Base-by-base conservation (phyloP, 2,329 filamentous ascomycete genomes). In the Septoria linicola region DNA sequence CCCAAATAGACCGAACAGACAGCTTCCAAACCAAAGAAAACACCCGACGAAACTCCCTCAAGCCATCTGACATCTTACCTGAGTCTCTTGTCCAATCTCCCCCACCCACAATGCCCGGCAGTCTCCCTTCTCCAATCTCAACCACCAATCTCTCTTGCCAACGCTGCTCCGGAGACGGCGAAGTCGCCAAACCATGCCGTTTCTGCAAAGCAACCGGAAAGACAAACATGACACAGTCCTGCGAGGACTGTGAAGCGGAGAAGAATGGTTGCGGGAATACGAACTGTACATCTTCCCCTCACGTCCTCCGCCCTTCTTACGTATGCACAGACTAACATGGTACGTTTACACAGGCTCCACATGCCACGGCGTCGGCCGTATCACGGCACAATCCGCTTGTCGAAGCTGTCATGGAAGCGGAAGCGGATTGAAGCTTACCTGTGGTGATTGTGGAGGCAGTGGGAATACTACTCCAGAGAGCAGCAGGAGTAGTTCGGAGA, bases 221-320 rank as follows among this genome's bases (percentile, higher is more conserved):
- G 14, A 41, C 44, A 11, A 32, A 17, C 10, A 37, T 23, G 13
- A 37, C 32, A 4, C 21, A 31, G 14, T 42, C 32, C 19, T 56
- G 54, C 30, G 23, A 23, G n/a, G 49, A 46, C 35, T 56, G 54
- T 23, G 31, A 56, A 40, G 54, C 54, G 8, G 54, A 56, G 40
- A 53, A 52, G 45, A 53, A 56, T 21, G 54, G 54, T 7, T 56
- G 54, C 37, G 54, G 54, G 21, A 56, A 56, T 27, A 53, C 44
- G 42, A 56, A 56, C 20, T 56, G 54, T 49, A 30, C 41, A 32
- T 21, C 13, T n/a, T 23, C 16, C 20, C 21, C n/a, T 20, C 19
- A 20, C 10, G 3, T 3, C 16, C 4, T 8, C 2, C 23, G 8
- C 23, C 10, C 13, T 6, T 5, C 3, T 8, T 8, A 10, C 2